Percentiles rank a stretch among this genome's conserved stretches.
These are phyloP conservation scores for Botrytis aclada DNA, from an alignment of 2,329 filamentous ascomycete genomes.

Conservation along the genomic window DNA sequence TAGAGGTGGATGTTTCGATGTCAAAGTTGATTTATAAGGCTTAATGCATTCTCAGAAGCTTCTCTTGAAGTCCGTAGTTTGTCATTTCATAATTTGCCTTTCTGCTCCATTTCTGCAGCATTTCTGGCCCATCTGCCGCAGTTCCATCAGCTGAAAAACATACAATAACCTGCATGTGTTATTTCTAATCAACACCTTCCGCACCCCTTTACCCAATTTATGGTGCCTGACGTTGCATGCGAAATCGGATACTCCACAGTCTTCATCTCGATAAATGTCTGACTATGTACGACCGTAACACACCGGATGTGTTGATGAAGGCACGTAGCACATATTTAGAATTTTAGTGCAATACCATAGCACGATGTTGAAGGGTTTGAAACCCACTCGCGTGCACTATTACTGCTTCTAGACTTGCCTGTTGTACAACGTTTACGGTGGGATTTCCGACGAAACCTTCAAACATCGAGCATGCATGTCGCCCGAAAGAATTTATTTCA, in stretches of 20 bases:
- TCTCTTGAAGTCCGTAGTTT: neutral
- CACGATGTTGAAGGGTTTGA: neutral
- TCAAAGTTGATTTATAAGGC: neutral
- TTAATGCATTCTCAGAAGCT: neutral
- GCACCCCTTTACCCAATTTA: neutral
- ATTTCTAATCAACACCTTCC: neutral
- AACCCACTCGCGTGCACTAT: conserved; percentile 10
- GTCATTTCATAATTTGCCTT: neutral
- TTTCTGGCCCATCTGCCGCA: neutral
- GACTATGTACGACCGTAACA: neutral
- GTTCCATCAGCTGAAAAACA: neutral
- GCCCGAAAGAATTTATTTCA: neutral
- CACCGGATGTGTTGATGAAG: neutral
- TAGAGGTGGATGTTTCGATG: neutral
- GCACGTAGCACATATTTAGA: neutral
- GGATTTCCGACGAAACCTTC: neutral
- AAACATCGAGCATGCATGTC: neutral
- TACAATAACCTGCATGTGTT: neutral
- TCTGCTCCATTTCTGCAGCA: neutral
- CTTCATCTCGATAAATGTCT: neutral
- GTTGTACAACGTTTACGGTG: neutral
- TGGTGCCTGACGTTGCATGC: neutral
- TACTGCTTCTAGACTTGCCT: neutral
- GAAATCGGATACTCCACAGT: neutral
- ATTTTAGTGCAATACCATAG: neutral